These are phyloP conservation scores for Dianthus caryophyllus DNA, from an alignment of 148 eudicot genomes.

Conservation along the genomic window DNA sequence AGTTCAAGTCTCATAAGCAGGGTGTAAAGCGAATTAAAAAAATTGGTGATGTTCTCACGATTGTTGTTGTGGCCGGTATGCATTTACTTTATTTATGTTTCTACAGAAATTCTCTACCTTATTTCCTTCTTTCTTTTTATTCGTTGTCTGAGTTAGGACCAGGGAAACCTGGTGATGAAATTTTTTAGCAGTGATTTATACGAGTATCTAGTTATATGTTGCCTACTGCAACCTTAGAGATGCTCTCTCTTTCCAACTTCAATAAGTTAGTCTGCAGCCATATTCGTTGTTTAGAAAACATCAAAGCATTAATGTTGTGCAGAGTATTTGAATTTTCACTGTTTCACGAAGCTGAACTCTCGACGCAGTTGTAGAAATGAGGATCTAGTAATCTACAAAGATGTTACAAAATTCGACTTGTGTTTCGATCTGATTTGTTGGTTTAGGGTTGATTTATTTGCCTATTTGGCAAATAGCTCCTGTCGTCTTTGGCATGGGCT, in stretches of 20 bases:
- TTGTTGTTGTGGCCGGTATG: conserved; percentile 81
- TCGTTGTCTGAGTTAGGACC: background rate
- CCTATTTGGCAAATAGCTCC: background rate
- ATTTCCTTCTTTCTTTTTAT: background rate
- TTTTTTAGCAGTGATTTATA: background rate
- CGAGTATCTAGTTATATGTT: background rate
- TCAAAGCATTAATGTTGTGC: background rate
- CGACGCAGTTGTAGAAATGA: background rate
- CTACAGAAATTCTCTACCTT: background rate
- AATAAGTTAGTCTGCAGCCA: background rate
- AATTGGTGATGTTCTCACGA: conserved; percentile 70
- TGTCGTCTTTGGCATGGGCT: background rate
- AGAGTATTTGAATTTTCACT: background rate
- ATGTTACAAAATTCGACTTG: background rate
- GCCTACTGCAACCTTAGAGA: background rate
- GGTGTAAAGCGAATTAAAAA: conserved; percentile 53
- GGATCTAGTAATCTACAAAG: background rate
- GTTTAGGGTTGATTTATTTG: background rate
- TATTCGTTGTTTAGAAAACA: background rate
- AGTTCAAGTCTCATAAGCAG: conserved; percentile 72
- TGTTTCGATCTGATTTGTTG: background rate
- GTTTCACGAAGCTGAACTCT: background rate
- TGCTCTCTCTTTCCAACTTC: background rate
- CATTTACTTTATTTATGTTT: conserved; percentile 16
- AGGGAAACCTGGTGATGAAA: background rate